Evolutionary conservation across 495 filamentous ascomycete species (phyloP).

Genomic region (Hypomontagnella monticulosa): DNA sequence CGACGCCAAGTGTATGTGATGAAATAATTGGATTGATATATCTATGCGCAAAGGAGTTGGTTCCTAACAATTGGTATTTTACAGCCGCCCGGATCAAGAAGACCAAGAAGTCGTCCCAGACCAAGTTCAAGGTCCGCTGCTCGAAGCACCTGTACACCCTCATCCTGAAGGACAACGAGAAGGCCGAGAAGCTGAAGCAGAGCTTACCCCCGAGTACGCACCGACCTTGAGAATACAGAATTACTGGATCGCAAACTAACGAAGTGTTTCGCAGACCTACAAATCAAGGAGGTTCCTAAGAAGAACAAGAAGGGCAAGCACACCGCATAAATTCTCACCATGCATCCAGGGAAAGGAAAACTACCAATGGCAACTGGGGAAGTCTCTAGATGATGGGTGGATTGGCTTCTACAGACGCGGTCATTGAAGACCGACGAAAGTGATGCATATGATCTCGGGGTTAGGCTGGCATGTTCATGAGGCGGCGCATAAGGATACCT

Average conservation of each 20-base stretch:
- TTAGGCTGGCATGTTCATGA: slow-evolving; percentile 41
- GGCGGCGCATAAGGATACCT: slow-evolving; percentile 55
- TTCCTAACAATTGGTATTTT: slow-evolving; percentile 51
- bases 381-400: slow-evolving; percentile 19
- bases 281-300: slow-evolving; percentile 60
- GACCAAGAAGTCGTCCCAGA: slow-evolving; percentile 83
- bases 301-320: slow-evolving; percentile 61
- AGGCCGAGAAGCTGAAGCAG: slow-evolving; percentile 99
- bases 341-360: slow-evolving; percentile 30
- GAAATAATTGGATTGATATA: slow-evolving; percentile 1
- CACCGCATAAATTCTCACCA: slow-evolving; percentile 40
- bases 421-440: slow-evolving; percentile 21
- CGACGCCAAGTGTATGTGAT: slow-evolving; percentile 90
- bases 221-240: neutral
- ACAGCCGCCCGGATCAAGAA: slow-evolving; percentile 97
- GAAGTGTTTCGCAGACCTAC: slow-evolving; percentile 48
- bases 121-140: slow-evolving; percentile 99
- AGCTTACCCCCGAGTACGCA: slow-evolving; percentile 87
- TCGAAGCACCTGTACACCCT: slow-evolving; percentile 94
- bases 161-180: slow-evolving; percentile 95
- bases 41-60: slow-evolving; percentile 4
- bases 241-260: slow-evolving; percentile 2
- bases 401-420: slow-evolving; percentile 19
- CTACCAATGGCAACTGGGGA: slow-evolving; percentile 40
- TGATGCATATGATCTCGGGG: slow-evolving; percentile 31